phyloP scores from a whole-genome alignment of 495 filamentous ascomycete genomes.

The Ascobolus immersus region DNA sequence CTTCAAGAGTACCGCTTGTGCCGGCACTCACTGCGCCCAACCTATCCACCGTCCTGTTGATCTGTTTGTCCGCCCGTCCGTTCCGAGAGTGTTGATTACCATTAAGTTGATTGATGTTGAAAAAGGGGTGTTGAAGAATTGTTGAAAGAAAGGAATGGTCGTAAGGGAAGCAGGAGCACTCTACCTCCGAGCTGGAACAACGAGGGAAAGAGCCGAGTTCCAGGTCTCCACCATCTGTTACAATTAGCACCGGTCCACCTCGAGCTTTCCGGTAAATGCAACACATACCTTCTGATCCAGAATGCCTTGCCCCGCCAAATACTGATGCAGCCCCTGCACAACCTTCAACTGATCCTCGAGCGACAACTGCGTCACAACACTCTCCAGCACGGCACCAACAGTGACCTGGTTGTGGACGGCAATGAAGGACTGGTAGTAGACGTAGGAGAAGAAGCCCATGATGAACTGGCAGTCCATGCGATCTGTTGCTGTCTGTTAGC shows the following conservation, averaged over 20 bases:
- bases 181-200: too few relatives aligned
- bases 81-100: too few relatives aligned
- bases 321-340: conserved; percentile 54
- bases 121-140: too few relatives aligned
- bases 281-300: conserved; percentile 34
- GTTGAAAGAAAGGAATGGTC: too few relatives aligned
- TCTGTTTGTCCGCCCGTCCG: too few relatives aligned
- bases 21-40: too few relatives aligned
- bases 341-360: conserved; percentile 74
- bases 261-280: too few relatives aligned
- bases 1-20: too few relatives aligned
- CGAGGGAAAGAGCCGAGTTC: background rate
- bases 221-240: background rate
- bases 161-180: too few relatives aligned
- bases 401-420: conserved; percentile 47
- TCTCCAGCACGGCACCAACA: conserved; percentile 67
- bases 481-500: conserved; percentile 22
- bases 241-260: background rate
- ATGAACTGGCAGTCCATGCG: conserved; percentile 99
- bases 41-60: too few relatives aligned
- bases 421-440: conserved; percentile 97
- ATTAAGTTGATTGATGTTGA: too few relatives aligned
- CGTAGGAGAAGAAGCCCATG: conserved; percentile 95
- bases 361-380: conserved; percentile 58
- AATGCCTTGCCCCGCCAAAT: conserved; percentile 62